Evolutionary conservation across 148 eudicot species (phyloP).

Genomic region (Amaranthus cruentus): DNA sequence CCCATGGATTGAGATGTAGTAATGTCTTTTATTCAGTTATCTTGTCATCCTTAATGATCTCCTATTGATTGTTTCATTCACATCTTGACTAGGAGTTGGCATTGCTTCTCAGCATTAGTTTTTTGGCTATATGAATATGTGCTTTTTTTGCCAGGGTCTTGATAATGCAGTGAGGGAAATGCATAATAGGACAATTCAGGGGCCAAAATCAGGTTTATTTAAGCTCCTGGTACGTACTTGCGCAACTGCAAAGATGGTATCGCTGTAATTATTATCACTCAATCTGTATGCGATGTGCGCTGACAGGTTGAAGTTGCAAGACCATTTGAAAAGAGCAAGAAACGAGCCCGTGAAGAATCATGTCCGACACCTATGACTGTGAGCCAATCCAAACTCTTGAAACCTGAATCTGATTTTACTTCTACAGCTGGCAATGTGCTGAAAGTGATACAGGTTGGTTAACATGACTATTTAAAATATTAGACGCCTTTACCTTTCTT

Average conservation of each 20-base stretch:
- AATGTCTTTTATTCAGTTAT: not conserved
- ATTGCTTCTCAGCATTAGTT: not conserved
- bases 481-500: not conserved
- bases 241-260: not conserved
- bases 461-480: not conserved
- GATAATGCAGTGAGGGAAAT: conserved; percentile 51
- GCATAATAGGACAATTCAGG: conserved; percentile 49
- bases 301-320: conserved; percentile 67
- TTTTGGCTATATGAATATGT: not conserved
- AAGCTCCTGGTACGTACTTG: conserved; percentile 39
- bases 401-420: conserved; percentile 19
- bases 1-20: not conserved
- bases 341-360: conserved; percentile 45
- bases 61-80: not conserved
- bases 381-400: conserved; percentile 29
- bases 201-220: conserved; percentile 39
- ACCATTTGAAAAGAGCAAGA: conserved; percentile 61
- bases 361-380: conserved; percentile 27
- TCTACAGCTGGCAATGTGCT: conserved; percentile 25
- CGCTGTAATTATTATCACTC: not conserved
- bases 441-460: conserved; percentile 18
- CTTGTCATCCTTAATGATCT: not conserved
- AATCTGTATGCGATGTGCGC: not conserved
- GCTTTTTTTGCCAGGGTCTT: conserved; percentile 38
- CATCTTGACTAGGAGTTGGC: not conserved